These are phyloP conservation scores for Candida nanaspora DNA, from an alignment of 805 yeast species.

Conservation along the genomic window DNA sequence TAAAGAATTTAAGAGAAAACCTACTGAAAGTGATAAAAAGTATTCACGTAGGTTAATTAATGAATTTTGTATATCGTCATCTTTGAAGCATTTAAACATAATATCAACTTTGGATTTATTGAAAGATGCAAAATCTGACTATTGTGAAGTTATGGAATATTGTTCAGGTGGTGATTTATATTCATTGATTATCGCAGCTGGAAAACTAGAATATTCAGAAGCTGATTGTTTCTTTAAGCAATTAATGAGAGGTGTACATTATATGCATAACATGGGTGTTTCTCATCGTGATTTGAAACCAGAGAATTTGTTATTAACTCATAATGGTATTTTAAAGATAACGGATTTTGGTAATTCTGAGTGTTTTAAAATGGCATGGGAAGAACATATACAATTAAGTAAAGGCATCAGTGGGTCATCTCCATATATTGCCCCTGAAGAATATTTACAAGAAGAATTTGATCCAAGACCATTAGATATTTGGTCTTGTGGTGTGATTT, in stretches of 20 bases:
- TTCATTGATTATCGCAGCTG: slow-evolving; percentile 64
- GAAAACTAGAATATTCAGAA: slow-evolving; percentile 74
- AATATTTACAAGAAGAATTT: slow-evolving; percentile 54
- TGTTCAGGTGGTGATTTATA: slow-evolving; percentile 80
- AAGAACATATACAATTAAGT: slow-evolving; percentile 57
- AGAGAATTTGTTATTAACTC: slow-evolving; percentile 71
- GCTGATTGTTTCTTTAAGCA: slow-evolving; percentile 91
- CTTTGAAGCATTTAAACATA: slow-evolving; percentile 71
- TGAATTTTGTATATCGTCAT: slow-evolving; percentile 77
- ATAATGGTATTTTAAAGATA: slow-evolving; percentile 66
- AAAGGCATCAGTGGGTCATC: slow-evolving; percentile 80
- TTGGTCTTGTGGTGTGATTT: slow-evolving; percentile 92
- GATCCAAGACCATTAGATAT: slow-evolving; percentile 81
- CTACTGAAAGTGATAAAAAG: slow-evolving; percentile 54
- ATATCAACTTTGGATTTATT: slow-evolving; percentile 70
- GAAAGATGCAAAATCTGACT: slow-evolving; percentile 76
- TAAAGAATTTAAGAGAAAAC: slow-evolving; percentile 69
- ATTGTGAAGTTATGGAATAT: slow-evolving; percentile 80
- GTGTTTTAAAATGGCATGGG: slow-evolving; percentile 84
- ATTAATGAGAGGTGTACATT: slow-evolving; percentile 71
- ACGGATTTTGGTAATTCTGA: slow-evolving; percentile 87
- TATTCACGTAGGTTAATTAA: slow-evolving; percentile 70
- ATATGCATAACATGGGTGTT: slow-evolving; percentile 87
- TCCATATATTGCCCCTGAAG: slow-evolving; percentile 91
- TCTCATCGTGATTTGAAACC: slow-evolving; percentile 89